Evolutionary conservation across 768 basidiomycete genomes (phyloP), one percentile per base, ranked within the genome.

Genomic region (Boletus rubroflammeus): DNA sequence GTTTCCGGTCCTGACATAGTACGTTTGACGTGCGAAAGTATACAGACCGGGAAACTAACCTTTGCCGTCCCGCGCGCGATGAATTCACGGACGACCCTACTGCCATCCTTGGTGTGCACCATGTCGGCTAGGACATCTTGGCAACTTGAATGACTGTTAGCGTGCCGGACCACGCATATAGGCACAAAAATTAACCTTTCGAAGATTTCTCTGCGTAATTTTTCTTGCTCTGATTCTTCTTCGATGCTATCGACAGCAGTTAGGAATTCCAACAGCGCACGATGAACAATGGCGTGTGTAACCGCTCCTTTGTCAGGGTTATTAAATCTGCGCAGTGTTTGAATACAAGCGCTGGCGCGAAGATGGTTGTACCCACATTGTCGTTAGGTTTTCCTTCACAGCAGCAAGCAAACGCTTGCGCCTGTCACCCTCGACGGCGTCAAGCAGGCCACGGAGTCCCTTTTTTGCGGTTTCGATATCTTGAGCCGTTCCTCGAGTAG

Each of bases 81-180:
- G 68, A 97, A 90, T 57, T 93, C 86, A 40, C 94, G 83, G 3
- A 90, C 93, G 26, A 81, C 85, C 21, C 90, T 83, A 54, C 91
- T 90, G 19, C 94, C 94, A 61, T 96, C 90, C 65, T 84, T 92
- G 15, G 94, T 98, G 64, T 98, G 94, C 0, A 94, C 91, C 80
- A 96, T 90, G 66, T 97, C 94, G 0, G 93, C 86, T 7, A 96
- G 75, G 19, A 87, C 79, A 39, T 96, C 93, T 58, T 91, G 85
- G 61, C 88, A 90, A 47, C 90, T 92, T 29, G 57, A 31, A 36
- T 21, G 31, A 42, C 15, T 0, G 21, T 61, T 11, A 65, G 42
- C 2, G 9, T 26, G 13, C 19, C 52, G n/a, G 3, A n/a, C 39
- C 0, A 45, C 15, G 2, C 21, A 41, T 25, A 34, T 13, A 28